A percentile compares a stretch with the other conserved stretches of the same genome.
These are phyloP conservation scores for Lodderomyces jiufengensis DNA, from an alignment of 1,139 yeast genomes.

Conservation along the genomic window DNA sequence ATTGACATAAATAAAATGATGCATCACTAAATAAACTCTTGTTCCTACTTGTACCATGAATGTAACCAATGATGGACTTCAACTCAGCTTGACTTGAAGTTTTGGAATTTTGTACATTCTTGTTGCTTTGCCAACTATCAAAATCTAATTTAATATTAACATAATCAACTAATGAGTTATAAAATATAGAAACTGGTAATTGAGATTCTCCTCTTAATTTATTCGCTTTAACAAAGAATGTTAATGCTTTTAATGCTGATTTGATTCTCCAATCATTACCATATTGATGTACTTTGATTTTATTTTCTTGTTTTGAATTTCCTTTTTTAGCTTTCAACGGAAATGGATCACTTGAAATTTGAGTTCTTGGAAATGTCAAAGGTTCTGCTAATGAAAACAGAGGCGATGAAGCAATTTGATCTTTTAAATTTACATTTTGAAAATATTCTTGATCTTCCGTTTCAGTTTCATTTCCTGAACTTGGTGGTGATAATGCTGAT, in stretches of 20 bases:
- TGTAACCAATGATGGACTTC: conserved; percentile 42
- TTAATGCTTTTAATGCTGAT: conserved; percentile 59
- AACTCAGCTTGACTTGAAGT: conserved; percentile 24
- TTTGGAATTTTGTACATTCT: conserved; percentile 13
- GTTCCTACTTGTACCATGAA: conserved; percentile 35
- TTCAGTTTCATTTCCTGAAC: background rate
- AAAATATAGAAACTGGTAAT: conserved; percentile 55
- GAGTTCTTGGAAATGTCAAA: conserved; percentile 11
- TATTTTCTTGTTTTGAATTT: conserved; percentile 30
- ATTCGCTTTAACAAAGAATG: conserved; percentile 56
- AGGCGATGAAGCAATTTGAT: conserved; percentile 15
- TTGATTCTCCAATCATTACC: conserved; percentile 79
- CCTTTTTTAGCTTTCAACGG: conserved; percentile 14
- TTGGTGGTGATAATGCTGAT: background rate
- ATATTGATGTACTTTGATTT: conserved; percentile 59
- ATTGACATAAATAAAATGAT: conserved; percentile 67
- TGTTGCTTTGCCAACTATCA: conserved; percentile 68
- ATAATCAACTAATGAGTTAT: conserved; percentile 78
- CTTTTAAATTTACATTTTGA: conserved; percentile 12
- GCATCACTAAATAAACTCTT: conserved; percentile 23
- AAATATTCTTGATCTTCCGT: conserved; percentile 20
- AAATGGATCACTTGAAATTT: conserved; percentile 8
- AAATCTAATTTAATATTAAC: conserved; percentile 75
- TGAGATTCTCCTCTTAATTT: conserved; percentile 26
- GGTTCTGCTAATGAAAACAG: conserved; percentile 5